phyloP scores from a whole-genome alignment of 2,329 filamentous ascomycete genomes.

The Alternaria postmessia region DNA sequence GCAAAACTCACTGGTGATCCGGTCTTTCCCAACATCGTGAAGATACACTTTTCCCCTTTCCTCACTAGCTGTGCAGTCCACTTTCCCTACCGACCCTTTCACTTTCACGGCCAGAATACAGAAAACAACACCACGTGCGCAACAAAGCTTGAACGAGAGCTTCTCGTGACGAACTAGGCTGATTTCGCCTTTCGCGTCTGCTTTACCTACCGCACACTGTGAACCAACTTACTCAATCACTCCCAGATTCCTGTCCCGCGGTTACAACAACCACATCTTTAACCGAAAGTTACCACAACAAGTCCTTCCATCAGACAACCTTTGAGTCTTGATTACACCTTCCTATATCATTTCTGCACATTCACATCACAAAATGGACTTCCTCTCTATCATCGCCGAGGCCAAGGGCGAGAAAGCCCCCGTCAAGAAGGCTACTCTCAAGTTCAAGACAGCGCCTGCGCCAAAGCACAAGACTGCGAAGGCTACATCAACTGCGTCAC shows the following conservation, averaged over 20 bases:
- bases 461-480: neutral
- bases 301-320: neutral
- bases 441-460: neutral
- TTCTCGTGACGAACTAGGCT: neutral
- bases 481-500: neutral
- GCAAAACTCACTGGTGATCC: neutral
- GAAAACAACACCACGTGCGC: neutral
- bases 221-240: neutral
- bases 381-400: neutral
- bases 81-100: neutral
- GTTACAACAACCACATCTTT: neutral
- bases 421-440: neutral
- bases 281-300: neutral
- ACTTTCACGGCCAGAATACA: neutral
- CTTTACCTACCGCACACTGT: neutral
- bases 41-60: neutral
- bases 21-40: neutral
- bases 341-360: neutral
- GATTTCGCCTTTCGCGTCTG: neutral
- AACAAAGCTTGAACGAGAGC: neutral
- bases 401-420: neutral
- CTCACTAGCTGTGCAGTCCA: neutral
- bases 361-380: neutral
- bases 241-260: neutral
- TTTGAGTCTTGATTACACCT: neutral